Evolutionary conservation across 257 asterid genomes (phyloP).

Genomic region (Solanum neorickii): DNA sequence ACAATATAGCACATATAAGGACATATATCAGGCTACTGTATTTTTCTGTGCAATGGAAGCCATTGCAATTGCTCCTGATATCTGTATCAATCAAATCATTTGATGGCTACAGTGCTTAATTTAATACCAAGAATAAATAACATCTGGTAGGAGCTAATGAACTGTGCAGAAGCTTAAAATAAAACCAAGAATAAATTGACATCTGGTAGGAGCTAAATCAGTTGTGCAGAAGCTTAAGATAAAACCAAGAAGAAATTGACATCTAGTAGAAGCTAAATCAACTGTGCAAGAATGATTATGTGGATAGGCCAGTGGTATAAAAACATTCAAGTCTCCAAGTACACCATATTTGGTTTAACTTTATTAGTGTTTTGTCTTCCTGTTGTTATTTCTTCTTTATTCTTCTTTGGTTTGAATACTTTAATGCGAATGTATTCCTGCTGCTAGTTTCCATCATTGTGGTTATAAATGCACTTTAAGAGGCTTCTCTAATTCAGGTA

Average conservation of each 20-base stretch:
- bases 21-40: not conserved
- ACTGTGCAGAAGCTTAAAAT: not conserved
- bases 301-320: not conserved
- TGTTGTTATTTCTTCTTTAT: not conserved
- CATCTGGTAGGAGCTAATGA: not conserved
- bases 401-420: not conserved
- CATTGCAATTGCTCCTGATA: not conserved
- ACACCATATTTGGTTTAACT: not conserved
- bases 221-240: not conserved
- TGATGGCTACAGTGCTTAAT: not conserved
- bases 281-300: not conserved
- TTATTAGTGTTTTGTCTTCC: not conserved
- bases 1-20: not conserved
- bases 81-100: not conserved
- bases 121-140: not conserved
- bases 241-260: not conserved
- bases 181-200: not conserved
- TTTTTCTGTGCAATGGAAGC: not conserved
- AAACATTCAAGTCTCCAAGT: not conserved
- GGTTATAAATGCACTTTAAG: not conserved
- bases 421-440: not conserved
- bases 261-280: not conserved
- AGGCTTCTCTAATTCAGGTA: constrained; percentile 30
- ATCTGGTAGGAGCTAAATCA: not conserved
- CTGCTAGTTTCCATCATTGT: not conserved